Conservation (phyloP, 2,329 filamentous ascomycete species). For the Botrytis medusae region DNA sequence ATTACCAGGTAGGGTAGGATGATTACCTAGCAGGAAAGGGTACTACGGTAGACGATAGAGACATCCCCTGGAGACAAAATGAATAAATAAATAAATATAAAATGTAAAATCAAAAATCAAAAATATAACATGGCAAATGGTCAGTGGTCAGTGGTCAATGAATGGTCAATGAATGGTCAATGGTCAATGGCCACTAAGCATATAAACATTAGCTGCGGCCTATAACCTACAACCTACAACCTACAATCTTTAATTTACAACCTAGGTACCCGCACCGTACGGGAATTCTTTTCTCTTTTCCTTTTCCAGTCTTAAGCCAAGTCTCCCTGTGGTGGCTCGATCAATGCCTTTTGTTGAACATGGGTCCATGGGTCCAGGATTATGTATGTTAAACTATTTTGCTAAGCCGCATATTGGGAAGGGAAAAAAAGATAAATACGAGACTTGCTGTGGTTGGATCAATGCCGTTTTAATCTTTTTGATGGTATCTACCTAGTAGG, state of each 20-base stretch:
- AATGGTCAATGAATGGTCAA: too few species aligned
- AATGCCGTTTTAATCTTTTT: constrained; percentile 4
- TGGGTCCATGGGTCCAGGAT: not conserved
- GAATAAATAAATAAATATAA: not conserved
- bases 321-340: not conserved
- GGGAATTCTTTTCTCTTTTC: not conserved
- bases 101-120: too few species aligned
- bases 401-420: constrained; percentile 9
- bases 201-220: not conserved
- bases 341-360: not conserved
- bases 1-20: not conserved
- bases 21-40: not conserved
- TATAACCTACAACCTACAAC: too few species aligned
- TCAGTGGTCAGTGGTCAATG: not conserved
- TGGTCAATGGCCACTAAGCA: not conserved
- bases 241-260: too few species aligned
- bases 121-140: too few species aligned
- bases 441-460: constrained; percentile 1
- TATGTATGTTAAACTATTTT: not conserved
- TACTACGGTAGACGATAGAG: constrained; percentile 8
- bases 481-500: not conserved
- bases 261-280: not conserved
- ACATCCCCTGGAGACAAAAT: not conserved
- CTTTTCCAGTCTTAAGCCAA: not conserved
- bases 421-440: constrained; percentile 3